Conservation (phyloP, 2,329 filamentous ascomycete species). For the Dactylonectria macrodidyma region DNA sequence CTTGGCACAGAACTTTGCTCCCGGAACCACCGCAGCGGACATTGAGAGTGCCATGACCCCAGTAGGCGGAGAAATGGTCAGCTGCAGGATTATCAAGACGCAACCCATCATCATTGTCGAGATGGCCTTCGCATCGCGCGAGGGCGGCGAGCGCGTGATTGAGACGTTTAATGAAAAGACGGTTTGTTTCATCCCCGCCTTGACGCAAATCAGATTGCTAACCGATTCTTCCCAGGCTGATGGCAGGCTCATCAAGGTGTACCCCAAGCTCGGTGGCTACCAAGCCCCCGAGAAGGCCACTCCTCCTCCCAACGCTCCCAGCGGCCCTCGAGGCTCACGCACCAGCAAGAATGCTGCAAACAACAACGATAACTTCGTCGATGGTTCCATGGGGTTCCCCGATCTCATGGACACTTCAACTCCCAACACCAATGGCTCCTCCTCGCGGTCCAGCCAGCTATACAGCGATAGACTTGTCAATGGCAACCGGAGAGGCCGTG, state of each 20-base stretch:
- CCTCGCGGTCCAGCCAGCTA: constrained; percentile 55
- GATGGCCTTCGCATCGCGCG: constrained; percentile 79
- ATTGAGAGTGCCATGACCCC: constrained; percentile 87
- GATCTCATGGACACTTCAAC: constrained; percentile 59
- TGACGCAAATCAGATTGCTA: not conserved
- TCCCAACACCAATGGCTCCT: constrained; percentile 36
- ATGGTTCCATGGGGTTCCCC: constrained; percentile 69
- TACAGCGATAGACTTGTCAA: constrained; percentile 67
- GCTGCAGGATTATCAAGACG: constrained; percentile 78
- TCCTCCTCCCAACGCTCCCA: constrained; percentile 51
- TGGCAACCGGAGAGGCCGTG: constrained; percentile 47
- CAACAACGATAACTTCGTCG: constrained; percentile 60
- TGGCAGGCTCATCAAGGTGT: constrained; percentile 81
- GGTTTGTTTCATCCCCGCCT: constrained; percentile 61
- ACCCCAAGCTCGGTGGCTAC: constrained; percentile 71
- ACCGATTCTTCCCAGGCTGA: constrained; percentile 71
- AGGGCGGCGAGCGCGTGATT: constrained; percentile 82
- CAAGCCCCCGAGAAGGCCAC: constrained; percentile 45
- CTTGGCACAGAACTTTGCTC: constrained; percentile 86
- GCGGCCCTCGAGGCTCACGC: constrained; percentile 49
- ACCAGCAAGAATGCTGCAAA: constrained; percentile 34
- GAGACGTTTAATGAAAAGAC: constrained; percentile 84
- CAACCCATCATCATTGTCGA: constrained; percentile 83
- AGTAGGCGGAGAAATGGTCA: constrained; percentile 77
- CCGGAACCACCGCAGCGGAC: constrained; percentile 85